Base-by-base conservation (phyloP, 306 rosid genomes). In the Cicer yamashitae region DNA sequence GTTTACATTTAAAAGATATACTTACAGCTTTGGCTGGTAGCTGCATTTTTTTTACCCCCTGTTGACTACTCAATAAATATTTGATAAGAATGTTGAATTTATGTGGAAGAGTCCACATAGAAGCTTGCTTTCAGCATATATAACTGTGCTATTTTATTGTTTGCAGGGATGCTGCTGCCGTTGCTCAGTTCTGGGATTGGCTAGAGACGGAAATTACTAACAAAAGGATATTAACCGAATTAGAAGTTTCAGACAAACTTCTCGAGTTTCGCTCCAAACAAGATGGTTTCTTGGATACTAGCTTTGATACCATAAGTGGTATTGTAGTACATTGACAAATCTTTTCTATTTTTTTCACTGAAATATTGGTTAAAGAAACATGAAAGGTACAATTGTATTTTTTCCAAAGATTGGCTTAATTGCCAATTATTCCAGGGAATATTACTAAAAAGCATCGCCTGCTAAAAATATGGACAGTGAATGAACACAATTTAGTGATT, bases 261-360 rank as follows among this genome's bases (percentile, higher is more conserved):
- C 90, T 94, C 15, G 96, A 91, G 82, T 90, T 94, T 76, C 98
- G 96, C 78, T 85, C 90, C 30, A 90, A 73, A 71, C 97, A 90
- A 83, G 89, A 81, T 80, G 98, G 98, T 81, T 94, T 94, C 85
- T 71, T 94, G 46, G 97, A 85, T 81, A 91, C 96, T 71, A 94
- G 97, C 88, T 94, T 94, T 79, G 97, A 94, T 73, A 94, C 97
- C 60, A 94, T 94, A 59, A 91, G 98, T 78, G 98, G 98, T 94
- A 89, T 52, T 82, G 92, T 71, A 90, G 89, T 87, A 84, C 56
- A 43, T 79, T 37, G 63, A 46, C 34, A 71, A 14, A 37, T 70
- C 7, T 66, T 51, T 46, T 14, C 20, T 34, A n/a, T 39, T 61
- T 54, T 54, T 82, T 56, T 54, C 34, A 43, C 60, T 37, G 30